Evolutionary conservation across 208 protist genomes (phyloP), one percentile per base, ranked within the genome.

Genomic region (Wallacemonas sp.): DNA sequence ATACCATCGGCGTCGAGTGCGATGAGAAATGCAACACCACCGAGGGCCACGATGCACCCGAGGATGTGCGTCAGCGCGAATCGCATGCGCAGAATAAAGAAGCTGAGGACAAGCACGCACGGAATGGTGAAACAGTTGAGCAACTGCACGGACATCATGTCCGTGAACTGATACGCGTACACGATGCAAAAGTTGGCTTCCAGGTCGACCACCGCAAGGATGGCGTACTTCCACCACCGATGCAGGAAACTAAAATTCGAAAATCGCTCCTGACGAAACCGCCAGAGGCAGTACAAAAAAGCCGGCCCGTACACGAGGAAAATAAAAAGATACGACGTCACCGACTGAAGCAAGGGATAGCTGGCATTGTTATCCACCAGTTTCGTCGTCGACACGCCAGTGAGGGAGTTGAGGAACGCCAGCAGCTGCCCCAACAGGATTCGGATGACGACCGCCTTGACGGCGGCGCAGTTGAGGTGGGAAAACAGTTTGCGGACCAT

Each of bases 171-270:
- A 61, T 98, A 98, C 0, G 97, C 97, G 8, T 89, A 81, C 0
- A 98, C 92, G 28, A 98, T 82, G 20, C 94, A 71, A 65, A 90
- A 98, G 67, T 98, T 98, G 1, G 94, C 97, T 46, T 98, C 94
- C 18, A 97, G 67, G 63, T 98, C 97, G 0, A 96, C 79, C 7
- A 98, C 64, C 0, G 84, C 95, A 16, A 98, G 74, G 48, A 97
- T 84, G 2, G 86, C 65, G 23, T 98, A 97, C 41, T 93, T 95
- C 80, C 89, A 96, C 57, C 83, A 92, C 11, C 45, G 68, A 32
- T 74, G 48, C 22, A 86, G 74, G 75, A 84, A 89, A 20, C 20
- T 75, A 49, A 87, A 93, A 63, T 94, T 81, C 10, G 54, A 74
- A 70, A 86, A 91, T 1, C 44, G 50, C 36, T 36, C 33, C 14